Conservation (phyloP, 805 yeast genomes). For the Sungouiozyma ichnusensis region DNA sequence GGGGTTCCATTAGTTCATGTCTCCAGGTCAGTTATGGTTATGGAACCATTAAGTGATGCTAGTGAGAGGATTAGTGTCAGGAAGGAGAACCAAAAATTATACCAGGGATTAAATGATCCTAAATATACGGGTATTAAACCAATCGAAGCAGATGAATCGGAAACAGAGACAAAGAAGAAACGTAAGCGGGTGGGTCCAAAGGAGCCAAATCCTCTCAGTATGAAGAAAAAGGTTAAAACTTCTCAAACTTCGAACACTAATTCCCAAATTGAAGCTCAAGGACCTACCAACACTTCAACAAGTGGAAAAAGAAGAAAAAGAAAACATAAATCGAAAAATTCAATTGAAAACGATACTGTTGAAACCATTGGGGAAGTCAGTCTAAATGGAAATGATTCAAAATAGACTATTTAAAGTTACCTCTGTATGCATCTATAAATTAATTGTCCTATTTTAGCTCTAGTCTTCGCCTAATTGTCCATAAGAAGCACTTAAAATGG, state of each 20-base stretch:
- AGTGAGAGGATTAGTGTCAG: conserved; percentile 40
- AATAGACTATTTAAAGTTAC: no score
- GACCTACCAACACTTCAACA: background rate
- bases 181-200: conserved; percentile 47
- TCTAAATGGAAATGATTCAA: background rate
- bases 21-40: conserved; percentile 85
- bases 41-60: conserved; percentile 84
- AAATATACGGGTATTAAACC: conserved; percentile 37
- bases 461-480: background rate
- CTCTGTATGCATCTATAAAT: background rate
- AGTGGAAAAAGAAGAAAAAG: conserved; percentile 14
- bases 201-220: conserved; percentile 84
- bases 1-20: conserved; percentile 86
- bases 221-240: conserved; percentile 55
- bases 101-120: conserved; percentile 66
- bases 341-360: background rate
- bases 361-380: conserved; percentile 1
- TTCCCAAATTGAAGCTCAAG: background rate
- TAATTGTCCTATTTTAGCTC: background rate
- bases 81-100: conserved; percentile 58
- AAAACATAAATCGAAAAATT: conserved; percentile 12
- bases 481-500: background rate
- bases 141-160: conserved; percentile 11
- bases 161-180: conserved; percentile 38
- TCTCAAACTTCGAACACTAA: background rate